These are phyloP conservation scores for Stevia rebaudiana DNA, from an alignment of 140 eudicot genomes.

Conservation along the genomic window DNA sequence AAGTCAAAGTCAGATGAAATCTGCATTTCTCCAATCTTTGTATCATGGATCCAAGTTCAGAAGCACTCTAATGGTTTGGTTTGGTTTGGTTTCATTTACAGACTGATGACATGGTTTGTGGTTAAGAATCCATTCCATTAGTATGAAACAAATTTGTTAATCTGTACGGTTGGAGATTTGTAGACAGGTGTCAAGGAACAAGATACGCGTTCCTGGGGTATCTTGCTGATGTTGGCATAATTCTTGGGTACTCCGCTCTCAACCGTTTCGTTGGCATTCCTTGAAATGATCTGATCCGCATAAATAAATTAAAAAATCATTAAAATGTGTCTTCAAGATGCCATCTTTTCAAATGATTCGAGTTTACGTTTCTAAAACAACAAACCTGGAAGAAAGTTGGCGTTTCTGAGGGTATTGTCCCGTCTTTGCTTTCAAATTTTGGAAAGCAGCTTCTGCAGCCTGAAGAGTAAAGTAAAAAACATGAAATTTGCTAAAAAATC, in stretches of 20 bases:
- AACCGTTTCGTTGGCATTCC: conserved; percentile 56
- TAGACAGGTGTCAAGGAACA: conserved; percentile 46
- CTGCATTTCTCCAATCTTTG: conserved; percentile 25
- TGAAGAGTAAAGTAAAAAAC: conserved; percentile 21
- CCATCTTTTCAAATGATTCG: background rate
- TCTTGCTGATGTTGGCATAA: conserved; percentile 55
- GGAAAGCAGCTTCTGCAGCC: conserved; percentile 88
- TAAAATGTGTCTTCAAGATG: background rate
- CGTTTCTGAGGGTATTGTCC: conserved; percentile 61
- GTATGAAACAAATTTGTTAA: conserved; percentile 5
- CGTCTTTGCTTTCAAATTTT: conserved; percentile 48
- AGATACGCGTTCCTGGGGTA: conserved; percentile 61
- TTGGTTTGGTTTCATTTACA: conserved; percentile 18
- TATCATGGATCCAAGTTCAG: conserved; percentile 16
- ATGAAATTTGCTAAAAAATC: background rate
- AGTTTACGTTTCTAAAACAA: background rate
- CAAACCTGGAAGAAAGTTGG: conserved; percentile 73
- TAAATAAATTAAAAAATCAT: background rate
- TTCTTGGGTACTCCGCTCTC: conserved; percentile 54
- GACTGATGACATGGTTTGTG: background rate
- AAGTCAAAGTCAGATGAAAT: background rate
- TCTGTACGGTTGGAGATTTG: conserved; percentile 13
- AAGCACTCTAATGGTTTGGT: conserved; percentile 12
- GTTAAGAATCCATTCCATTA: conserved; percentile 23
- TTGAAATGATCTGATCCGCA: conserved; percentile 53